These are phyloP conservation scores for Cercospora zeae-maydis DNA, from an alignment of 2,329 filamentous ascomycete species.

Conservation along the genomic window DNA sequence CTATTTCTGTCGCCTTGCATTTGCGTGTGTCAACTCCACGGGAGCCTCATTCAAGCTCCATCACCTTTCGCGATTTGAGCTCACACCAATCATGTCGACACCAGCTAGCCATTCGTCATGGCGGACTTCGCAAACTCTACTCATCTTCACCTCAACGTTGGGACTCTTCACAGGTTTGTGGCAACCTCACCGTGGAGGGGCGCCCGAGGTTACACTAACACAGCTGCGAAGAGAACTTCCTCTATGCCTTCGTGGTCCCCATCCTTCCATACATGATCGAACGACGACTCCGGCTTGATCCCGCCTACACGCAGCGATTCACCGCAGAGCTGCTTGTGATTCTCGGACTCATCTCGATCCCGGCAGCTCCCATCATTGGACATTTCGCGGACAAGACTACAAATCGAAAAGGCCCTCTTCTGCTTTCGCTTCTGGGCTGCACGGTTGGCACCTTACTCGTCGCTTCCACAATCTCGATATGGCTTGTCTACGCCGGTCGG, in stretches of 20 bases:
- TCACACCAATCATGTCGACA: background rate
- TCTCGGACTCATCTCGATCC: conserved; percentile 46
- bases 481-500: conserved; percentile 17
- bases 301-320: conserved; percentile 19
- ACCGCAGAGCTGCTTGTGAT: conserved; percentile 19
- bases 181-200: background rate
- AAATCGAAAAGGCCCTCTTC: conserved; percentile 15
- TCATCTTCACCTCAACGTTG: conserved; percentile 21
- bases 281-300: conserved; percentile 11
- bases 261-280: conserved; percentile 25
- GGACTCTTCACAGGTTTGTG: conserved; percentile 21
- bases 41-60: background rate
- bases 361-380: conserved; percentile 29
- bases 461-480: conserved; percentile 13
- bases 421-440: conserved; percentile 18
- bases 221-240: conserved; percentile 17
- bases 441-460: conserved; percentile 19
- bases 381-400: conserved; percentile 18
- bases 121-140: conserved; percentile 17
- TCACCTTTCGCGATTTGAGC: background rate
- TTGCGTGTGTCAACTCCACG: background rate
- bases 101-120: conserved; percentile 6
- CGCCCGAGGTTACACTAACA: background rate
- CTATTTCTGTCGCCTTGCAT: background rate
- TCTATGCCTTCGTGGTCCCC: conserved; percentile 22